These are phyloP conservation scores for Cryptosporidium xiaoi DNA, from an alignment of 169 alveolate species.

Conservation along the genomic window DNA sequence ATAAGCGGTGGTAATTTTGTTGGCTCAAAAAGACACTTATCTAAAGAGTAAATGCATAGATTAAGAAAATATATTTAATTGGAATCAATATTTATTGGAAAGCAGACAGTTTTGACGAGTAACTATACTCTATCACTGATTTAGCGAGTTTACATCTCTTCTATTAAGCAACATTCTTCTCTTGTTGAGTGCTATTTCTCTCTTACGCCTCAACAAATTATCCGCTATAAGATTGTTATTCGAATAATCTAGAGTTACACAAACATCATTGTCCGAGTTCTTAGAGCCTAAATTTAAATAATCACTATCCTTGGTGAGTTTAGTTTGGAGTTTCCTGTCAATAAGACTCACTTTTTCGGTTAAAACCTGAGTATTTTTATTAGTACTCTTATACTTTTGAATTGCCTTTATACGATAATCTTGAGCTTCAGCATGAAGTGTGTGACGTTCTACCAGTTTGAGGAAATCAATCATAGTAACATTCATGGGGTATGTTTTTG, in stretches of 20 bases:
- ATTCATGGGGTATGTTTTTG: constrained; percentile 2
- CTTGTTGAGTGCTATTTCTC: constrained; percentile 33
- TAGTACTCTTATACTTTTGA: constrained; percentile 4
- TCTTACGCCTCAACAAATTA: constrained; percentile 1
- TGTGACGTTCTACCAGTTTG: constrained; percentile 5
- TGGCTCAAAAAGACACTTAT: not conserved
- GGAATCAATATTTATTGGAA: no score
- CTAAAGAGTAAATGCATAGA: no score
- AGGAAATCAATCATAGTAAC: constrained; percentile 43
- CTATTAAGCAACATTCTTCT: constrained; percentile 24
- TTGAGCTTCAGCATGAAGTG: constrained; percentile 41
- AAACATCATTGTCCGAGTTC: no score
- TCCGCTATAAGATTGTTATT: not conserved
- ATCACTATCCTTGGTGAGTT: no score
- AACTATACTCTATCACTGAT: no score
- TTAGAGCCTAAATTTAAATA: no score
- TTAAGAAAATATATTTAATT: no score
- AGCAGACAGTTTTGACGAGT: no score
- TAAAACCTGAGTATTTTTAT: not conserved
- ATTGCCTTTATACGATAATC: constrained; percentile 33
- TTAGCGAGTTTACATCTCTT: not conserved
- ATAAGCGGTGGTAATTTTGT: constrained; percentile 53
- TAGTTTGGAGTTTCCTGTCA: not conserved
- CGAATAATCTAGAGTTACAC: not conserved
- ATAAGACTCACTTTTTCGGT: not conserved